Percentiles rank a stretch among this genome's conserved stretches.
Evolutionary conservation across 495 filamentous ascomycete genomes (phyloP).

Genomic region (Penicillium antarcticum): DNA sequence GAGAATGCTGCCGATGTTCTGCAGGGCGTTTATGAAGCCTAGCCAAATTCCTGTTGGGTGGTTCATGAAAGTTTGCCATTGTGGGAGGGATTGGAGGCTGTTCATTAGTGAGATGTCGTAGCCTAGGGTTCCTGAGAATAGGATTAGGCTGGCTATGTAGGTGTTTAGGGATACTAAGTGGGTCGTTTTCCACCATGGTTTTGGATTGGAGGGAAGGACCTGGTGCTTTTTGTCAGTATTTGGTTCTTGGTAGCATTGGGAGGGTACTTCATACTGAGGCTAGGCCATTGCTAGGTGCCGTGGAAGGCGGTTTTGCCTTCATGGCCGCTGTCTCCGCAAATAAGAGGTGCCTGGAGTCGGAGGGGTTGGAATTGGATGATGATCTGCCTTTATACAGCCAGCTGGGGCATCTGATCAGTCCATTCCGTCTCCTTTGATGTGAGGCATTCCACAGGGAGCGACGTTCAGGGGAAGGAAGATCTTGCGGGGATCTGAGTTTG

Average conservation of each 20-base stretch:
- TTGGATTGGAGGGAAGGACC: background rate
- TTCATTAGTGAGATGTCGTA: constrained; percentile 24
- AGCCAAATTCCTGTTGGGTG: constrained; percentile 16
- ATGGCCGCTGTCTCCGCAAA: too few relatives aligned
- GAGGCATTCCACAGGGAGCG: too few relatives aligned
- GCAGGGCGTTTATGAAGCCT: constrained; percentile 19
- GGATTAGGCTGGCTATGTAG: background rate
- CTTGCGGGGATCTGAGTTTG: too few relatives aligned
- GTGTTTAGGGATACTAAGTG: constrained; percentile 1
- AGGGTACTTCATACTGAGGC: background rate
- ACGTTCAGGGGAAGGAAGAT: too few relatives aligned
- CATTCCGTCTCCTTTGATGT: too few relatives aligned
- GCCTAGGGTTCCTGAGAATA: constrained; percentile 11
- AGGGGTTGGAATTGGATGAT: too few relatives aligned
- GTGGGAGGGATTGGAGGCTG: constrained; percentile 15
- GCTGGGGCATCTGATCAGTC: too few relatives aligned
- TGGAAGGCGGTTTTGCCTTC: too few relatives aligned
- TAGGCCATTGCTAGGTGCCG: too few relatives aligned
- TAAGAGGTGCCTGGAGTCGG: too few relatives aligned
- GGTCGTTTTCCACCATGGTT: constrained; percentile 4
- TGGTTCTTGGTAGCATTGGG: background rate
- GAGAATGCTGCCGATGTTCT: constrained; percentile 12
- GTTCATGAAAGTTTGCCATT: constrained; percentile 16
- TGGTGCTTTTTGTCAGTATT: background rate
- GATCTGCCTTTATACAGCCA: too few relatives aligned